A percentile compares a stretch with the other conserved stretches of the same genome.
phyloP scores from a whole-genome alignment of 2,329 filamentous ascomycete species.

The Pezicula radicicola region DNA sequence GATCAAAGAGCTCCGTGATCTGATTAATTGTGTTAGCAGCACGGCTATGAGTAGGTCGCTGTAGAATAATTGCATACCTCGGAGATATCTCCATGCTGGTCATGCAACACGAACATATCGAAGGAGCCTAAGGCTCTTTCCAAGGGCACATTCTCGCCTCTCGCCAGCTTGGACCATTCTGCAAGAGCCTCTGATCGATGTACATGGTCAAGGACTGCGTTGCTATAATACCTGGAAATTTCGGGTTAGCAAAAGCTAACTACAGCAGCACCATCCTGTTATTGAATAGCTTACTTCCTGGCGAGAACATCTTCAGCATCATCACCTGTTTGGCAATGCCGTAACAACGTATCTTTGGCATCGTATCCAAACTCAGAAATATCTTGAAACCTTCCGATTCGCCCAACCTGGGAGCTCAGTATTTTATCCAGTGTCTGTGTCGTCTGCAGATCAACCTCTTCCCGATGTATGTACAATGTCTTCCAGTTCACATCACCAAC shows the following conservation, averaged over 20 bases:
- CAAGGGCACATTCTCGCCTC: slow-evolving; percentile 51
- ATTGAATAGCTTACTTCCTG: slow-evolving; percentile 46
- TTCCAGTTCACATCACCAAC: slow-evolving; percentile 72
- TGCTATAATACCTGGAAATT: slow-evolving; percentile 65
- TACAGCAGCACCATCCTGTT: slow-evolving; percentile 5
- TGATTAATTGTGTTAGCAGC: slow-evolving; percentile 26
- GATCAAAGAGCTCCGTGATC: slow-evolving; percentile 64
- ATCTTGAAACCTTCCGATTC: slow-evolving; percentile 65
- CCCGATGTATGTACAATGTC: slow-evolving; percentile 56
- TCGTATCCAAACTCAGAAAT: slow-evolving; percentile 79
- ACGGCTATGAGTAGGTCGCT: background rate
- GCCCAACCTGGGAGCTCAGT: slow-evolving; percentile 65
- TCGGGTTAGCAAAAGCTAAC: slow-evolving; percentile 4
- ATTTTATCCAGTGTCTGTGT: slow-evolving; percentile 62
- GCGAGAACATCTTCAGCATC: slow-evolving; percentile 72
- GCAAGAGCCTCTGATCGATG: slow-evolving; percentile 77
- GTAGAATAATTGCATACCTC: slow-evolving; percentile 43
- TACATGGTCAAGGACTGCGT: slow-evolving; percentile 71
- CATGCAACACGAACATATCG: slow-evolving; percentile 83
- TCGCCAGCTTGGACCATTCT: slow-evolving; percentile 63
- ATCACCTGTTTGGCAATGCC: slow-evolving; percentile 55
- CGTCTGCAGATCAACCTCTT: slow-evolving; percentile 48
- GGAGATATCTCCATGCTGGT: slow-evolving; percentile 68
- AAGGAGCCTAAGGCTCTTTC: slow-evolving; percentile 79
- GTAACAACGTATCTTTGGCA: slow-evolving; percentile 78